Evolutionary conservation across 1,139 yeast genomes (phyloP), one percentile per base, ranked within the genome.

Genomic region (Debaryomyces coudertii): DNA sequence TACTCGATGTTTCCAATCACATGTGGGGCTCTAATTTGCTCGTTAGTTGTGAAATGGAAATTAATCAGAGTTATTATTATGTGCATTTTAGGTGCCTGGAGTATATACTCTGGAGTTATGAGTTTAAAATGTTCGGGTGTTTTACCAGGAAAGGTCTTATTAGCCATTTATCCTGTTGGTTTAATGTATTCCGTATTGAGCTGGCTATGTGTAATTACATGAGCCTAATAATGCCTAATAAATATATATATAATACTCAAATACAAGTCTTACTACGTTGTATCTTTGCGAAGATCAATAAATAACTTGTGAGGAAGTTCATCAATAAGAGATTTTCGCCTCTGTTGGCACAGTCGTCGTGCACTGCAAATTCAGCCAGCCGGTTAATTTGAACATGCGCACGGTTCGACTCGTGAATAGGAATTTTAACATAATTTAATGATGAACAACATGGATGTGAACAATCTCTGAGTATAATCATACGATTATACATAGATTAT

Each of bases 151-250:
- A 72, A 95, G 50, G 82, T 87, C 2, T 73, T 85, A 38, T 69
- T 89, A 51, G 95, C 95, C 12, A 76, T 86, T 9, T 88, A 85
- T 58, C 96, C 96, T 0, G 84, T 89, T n/a, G 85, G 82, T 2
- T 72, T 89, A 49, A 83, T 87, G 61, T 89, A 85, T 61, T 79
- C 85, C 2, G 79, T 86, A 2, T 72, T 88, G 47, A 83, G 90
- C 24, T 88, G 95, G 95, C 69, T 88, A 41, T 85, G 86, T 52
- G 86, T 88, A 14, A 83, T 87, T 44, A 82, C 89, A 12, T 41
- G 40, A 41, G 7, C 16, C 28, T 12, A 15, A 12, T 20, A 23
- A 22, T 22, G n/a, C 15, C 15, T n/a, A 25, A 23, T 22, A 22
- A n/a, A 35, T n/a, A 35, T 36, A 22, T 36, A 23, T 34, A n/a